Evolutionary conservation across 2,329 filamentous ascomycete genomes (phyloP).

Genomic region (Penicillium brasilianum): DNA sequence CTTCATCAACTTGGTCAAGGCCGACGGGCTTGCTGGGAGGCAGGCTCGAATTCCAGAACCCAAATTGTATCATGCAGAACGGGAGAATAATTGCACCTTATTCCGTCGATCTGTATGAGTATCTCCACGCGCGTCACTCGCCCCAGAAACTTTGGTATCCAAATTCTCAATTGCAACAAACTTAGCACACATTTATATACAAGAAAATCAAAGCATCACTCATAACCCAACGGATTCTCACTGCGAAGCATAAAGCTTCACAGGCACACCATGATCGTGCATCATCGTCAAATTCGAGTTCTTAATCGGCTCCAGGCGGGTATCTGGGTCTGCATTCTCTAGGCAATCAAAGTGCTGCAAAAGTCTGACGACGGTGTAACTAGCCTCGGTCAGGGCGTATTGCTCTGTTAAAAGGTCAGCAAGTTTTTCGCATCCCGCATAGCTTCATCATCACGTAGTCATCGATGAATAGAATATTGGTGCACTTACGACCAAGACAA

Average conservation of each 20-base stretch:
- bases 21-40: too few species aligned
- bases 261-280: constrained; percentile 38
- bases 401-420: constrained; percentile 36
- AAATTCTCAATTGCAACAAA: not conserved
- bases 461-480: too few species aligned
- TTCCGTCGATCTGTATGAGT: too few species aligned
- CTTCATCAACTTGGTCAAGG: constrained; percentile 10
- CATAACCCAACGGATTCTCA: not conserved
- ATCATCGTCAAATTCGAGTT: constrained; percentile 39
- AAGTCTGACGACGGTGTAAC: constrained; percentile 45
- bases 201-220: not conserved
- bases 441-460: too few species aligned
- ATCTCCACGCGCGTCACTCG: constrained; percentile 35
- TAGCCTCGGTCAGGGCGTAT: constrained; percentile 51
- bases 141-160: too few species aligned
- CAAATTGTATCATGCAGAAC: too few species aligned
- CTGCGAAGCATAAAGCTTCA: constrained; percentile 33
- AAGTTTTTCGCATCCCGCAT: too few species aligned
- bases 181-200: not conserved
- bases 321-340: constrained; percentile 41
- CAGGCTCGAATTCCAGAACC: too few species aligned
- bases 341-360: constrained; percentile 46
- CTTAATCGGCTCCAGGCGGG: constrained; percentile 37
- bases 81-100: too few species aligned
- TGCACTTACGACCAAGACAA: constrained; percentile 46